Evolutionary conservation across 768 basidiomycete species (phyloP).

Genomic region (Coprinellus aureogranulatus): DNA sequence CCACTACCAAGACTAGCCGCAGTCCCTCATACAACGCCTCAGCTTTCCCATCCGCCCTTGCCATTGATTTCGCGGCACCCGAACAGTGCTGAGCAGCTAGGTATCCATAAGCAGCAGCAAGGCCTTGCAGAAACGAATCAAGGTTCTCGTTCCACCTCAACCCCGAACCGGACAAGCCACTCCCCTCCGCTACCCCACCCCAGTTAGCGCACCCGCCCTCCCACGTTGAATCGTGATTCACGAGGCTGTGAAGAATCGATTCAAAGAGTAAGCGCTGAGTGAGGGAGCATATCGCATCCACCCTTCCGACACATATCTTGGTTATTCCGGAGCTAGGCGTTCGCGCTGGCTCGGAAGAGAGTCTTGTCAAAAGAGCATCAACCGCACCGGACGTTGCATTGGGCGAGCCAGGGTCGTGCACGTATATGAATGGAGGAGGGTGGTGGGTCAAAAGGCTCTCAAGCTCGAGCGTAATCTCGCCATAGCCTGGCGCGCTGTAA

Average conservation of each 20-base stretch:
- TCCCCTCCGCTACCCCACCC: conserved; percentile 22
- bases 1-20: conserved; percentile 60
- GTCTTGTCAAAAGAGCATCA: conserved; percentile 30
- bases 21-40: conserved; percentile 22
- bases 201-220: conserved; percentile 61
- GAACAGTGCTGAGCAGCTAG: conserved; percentile 17
- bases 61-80: background rate
- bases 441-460: conserved; percentile 34
- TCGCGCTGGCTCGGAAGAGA: conserved; percentile 10
- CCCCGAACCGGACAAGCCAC: conserved; percentile 23
- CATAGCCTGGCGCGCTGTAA: conserved; percentile 18
- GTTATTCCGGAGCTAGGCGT: conserved; percentile 17
- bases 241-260: conserved; percentile 58
- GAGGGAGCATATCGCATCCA: conserved; percentile 62
- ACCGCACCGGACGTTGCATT: conserved; percentile 47
- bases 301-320: conserved; percentile 39
- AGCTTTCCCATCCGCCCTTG: conserved; percentile 28
- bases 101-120: conserved; percentile 39
- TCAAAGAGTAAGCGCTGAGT: conserved; percentile 65
- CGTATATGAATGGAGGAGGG: conserved; percentile 66
- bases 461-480: conserved; percentile 30
- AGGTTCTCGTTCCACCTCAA: conserved; percentile 61
- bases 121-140: conserved; percentile 69
- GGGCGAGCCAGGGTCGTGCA: conserved; percentile 56
- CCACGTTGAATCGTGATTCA: conserved; percentile 57